These are phyloP conservation scores for Ilyonectria mors-panacis DNA, from an alignment of 2,329 filamentous ascomycete species.

Conservation along the genomic window DNA sequence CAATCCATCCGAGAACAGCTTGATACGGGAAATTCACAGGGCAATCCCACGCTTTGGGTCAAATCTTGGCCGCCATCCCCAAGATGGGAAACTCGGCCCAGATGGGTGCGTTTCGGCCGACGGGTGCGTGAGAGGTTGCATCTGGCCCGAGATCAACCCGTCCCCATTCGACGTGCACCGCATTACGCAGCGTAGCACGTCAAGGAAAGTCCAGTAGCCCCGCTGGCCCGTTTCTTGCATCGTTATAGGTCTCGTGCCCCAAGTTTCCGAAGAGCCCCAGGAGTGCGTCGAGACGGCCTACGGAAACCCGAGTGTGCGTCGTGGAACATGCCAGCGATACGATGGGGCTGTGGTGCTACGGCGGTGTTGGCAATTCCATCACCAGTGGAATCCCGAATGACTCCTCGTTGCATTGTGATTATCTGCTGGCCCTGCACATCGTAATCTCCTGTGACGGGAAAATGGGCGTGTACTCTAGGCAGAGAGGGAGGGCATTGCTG, in stretches of 20 bases:
- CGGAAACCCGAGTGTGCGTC: slow-evolving; percentile 14
- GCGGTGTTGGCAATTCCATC: slow-evolving; percentile 44
- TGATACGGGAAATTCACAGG: slow-evolving; percentile 30
- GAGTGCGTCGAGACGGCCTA: background rate
- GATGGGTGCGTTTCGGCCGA: slow-evolving; percentile 44
- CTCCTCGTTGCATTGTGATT: slow-evolving; percentile 43
- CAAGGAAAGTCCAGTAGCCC: slow-evolving; percentile 21
- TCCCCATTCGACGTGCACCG: slow-evolving; percentile 22
- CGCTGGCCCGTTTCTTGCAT: slow-evolving; percentile 17
- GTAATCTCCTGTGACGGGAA: slow-evolving; percentile 28
- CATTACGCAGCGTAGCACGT: slow-evolving; percentile 32
- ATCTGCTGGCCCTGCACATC: slow-evolving; percentile 45
- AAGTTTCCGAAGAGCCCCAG: slow-evolving; percentile 14
- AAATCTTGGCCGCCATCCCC: slow-evolving; percentile 39
- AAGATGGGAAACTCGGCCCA: slow-evolving; percentile 39
- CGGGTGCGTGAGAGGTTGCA: slow-evolving; percentile 35
- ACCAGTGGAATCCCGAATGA: slow-evolving; percentile 46
- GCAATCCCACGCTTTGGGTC: slow-evolving; percentile 5
- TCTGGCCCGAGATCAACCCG: slow-evolving; percentile 31
- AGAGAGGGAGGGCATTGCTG: slow-evolving; percentile 22
- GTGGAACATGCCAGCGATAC: slow-evolving; percentile 47
- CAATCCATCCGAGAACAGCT: slow-evolving; percentile 10
- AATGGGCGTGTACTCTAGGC: slow-evolving; percentile 22
- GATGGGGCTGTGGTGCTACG: slow-evolving; percentile 42
- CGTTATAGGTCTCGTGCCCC: slow-evolving; percentile 22